These are phyloP conservation scores for Termitomyces titanicus DNA, from an alignment of 768 basidiomycete species.

Conservation along the genomic window DNA sequence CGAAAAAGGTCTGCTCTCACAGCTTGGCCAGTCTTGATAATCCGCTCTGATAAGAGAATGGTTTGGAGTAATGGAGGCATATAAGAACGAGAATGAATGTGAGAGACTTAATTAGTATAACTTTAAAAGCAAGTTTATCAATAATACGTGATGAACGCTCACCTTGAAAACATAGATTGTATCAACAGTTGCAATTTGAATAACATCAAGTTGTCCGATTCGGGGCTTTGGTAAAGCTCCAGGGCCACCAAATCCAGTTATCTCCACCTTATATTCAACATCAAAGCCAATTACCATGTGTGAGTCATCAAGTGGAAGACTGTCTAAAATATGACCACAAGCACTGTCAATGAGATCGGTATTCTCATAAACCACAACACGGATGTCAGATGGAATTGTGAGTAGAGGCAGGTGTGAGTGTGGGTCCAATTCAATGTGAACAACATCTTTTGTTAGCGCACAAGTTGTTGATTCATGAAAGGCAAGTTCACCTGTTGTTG, in stretches of 20 bases:
- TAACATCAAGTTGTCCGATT: background rate
- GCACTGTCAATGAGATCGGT: constrained; percentile 4
- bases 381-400: background rate
- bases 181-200: constrained; percentile 4
- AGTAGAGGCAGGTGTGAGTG: background rate
- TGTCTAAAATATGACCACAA: background rate
- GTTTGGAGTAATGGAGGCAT: background rate
- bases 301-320: background rate
- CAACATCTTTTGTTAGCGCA: background rate
- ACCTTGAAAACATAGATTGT: no score
- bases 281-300: constrained; percentile 1
- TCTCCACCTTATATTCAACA: constrained; percentile 1
- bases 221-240: background rate
- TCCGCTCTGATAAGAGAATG: background rate
- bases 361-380: background rate
- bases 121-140: no score
- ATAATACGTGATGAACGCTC: no score
- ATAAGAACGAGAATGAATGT: background rate
- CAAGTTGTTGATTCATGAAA: constrained; percentile 4
- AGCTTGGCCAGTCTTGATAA: background rate
- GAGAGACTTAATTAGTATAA: background rate
- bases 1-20: background rate
- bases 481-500: background rate
- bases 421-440: background rate
- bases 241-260: background rate